Evolutionary conservation across 192 early-diverging fungal species (phyloP).

Genomic region (Lobosporangium transversale): DNA sequence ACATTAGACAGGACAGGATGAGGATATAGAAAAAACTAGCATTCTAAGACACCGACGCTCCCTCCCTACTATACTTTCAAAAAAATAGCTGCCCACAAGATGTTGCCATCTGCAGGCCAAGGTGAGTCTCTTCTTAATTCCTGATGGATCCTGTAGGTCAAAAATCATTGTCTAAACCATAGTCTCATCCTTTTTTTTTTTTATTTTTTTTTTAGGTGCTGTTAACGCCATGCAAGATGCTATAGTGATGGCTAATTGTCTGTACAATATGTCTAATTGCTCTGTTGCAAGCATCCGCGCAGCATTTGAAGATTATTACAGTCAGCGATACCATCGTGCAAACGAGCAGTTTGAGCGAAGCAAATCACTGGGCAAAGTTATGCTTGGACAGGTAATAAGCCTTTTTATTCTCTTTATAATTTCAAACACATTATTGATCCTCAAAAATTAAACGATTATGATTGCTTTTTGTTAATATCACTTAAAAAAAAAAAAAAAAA

Average conservation of each 20-base stretch:
- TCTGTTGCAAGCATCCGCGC: slow-evolving; percentile 2
- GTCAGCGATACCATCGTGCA: slow-evolving; percentile 9
- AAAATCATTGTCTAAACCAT: background rate
- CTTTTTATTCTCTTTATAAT: too few species aligned
- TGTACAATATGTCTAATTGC: slow-evolving; percentile 8
- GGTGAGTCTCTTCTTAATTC: slow-evolving; percentile 1
- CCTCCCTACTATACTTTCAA: background rate
- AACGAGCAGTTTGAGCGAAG: slow-evolving; percentile 7
- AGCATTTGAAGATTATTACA: slow-evolving; percentile 21
- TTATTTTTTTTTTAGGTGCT: slow-evolving; percentile 5
- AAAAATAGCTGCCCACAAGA: background rate
- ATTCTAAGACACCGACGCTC: background rate
- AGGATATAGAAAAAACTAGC: background rate
- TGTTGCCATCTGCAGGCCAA: background rate
- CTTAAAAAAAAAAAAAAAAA: too few species aligned
- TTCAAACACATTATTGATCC: background rate
- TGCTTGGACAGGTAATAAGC: slow-evolving; percentile 27
- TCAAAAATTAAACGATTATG: background rate
- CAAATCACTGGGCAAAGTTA: slow-evolving; percentile 6
- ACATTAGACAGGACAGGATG: background rate
- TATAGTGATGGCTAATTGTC: slow-evolving; percentile 18
- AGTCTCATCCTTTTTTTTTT: background rate
- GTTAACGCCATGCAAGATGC: slow-evolving; percentile 37
- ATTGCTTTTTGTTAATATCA: background rate
- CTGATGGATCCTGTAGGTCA: too few species aligned